Base-by-base conservation (phyloP, 2,329 filamentous ascomycete genomes). In the Diplodia corticola region DNA sequence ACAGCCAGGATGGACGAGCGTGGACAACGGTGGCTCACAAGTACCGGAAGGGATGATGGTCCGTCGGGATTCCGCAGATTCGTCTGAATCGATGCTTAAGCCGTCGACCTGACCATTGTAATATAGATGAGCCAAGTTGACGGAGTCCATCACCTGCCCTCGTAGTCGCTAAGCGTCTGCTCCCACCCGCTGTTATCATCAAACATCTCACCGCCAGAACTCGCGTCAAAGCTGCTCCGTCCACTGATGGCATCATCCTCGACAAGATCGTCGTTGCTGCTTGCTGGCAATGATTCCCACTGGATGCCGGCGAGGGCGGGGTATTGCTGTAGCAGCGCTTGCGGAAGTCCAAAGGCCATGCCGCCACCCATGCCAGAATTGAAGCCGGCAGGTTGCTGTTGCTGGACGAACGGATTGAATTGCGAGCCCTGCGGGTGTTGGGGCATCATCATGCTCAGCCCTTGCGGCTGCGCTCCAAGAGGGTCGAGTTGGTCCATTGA, bases 281-380 rank as follows among this genome's bases (percentile, higher is more conserved):
- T 84, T 67, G 89, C 84, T n/a, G 89, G 86, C 75, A 96, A 85
- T 63, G 89, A 86, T 20, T 86, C 85, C 93, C 94, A 98, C 74
- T 94, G 93, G 75, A 98, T 86, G 64, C 89, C 90, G 26, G 93
- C 93, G n/a, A 99, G 81, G 4, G 92, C 93, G 13, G 95, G 95
- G 77, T 97, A 98, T 74, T 98, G 95, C 20, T 91, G 91, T 46
- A 98, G 81, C 59, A 99, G 81, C 1, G 94, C 94, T 4, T 91
- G 91, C 1, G 95, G 95, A n/a, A 98, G 84, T 44, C 85, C 84
- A 7, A 84, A 82, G 71, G 84, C 84, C 50, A 50, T 63, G 5
- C 50, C 61, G 40, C 60, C 66, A 12, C 68, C 68, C 48, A 72
- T 69, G 63, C 75, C 70, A 12, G 72, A 67, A 72, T 77, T 15